Evolutionary conservation across 2,329 filamentous ascomycete species (phyloP).

Genomic region (Gnomoniopsis smithogilvyi): DNA sequence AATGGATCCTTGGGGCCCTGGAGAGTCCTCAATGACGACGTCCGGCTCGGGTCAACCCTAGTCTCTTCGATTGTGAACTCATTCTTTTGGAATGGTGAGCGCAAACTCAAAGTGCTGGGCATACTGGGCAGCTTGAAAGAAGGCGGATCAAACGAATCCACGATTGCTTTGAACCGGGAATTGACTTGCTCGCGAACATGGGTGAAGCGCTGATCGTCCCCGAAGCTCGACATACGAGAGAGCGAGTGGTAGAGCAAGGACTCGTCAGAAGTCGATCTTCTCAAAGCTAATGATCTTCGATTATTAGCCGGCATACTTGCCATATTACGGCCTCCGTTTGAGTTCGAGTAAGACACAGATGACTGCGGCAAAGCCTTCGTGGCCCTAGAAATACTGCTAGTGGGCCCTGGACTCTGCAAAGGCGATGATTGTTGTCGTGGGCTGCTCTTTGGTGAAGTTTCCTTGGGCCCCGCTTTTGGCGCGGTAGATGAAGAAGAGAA

Average conservation of each 20-base stretch:
- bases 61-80: slow-evolving; percentile 13
- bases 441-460: slow-evolving; percentile 21
- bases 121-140: slow-evolving; percentile 65
- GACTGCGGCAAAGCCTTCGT: slow-evolving; percentile 4
- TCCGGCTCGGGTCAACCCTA: slow-evolving; percentile 14
- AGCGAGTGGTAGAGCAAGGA: slow-evolving; percentile 73
- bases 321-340: slow-evolving; percentile 7
- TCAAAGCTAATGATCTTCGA: slow-evolving; percentile 37
- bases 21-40: slow-evolving; percentile 21
- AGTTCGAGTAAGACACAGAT: slow-evolving; percentile 8
- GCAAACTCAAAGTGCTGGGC: slow-evolving; percentile 15
- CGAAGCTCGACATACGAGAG: slow-evolving; percentile 77
- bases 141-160: slow-evolving; percentile 78
- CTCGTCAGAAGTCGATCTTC: slow-evolving; percentile 70
- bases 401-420: slow-evolving; percentile 19
- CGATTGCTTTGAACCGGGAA: slow-evolving; percentile 83
- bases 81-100: slow-evolving; percentile 27
- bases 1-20: slow-evolving; percentile 31
- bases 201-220: slow-evolving; percentile 78
- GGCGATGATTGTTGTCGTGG: slow-evolving; percentile 18
- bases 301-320: slow-evolving; percentile 13
- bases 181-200: slow-evolving; percentile 84
- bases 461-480: slow-evolving; percentile 25
- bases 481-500: slow-evolving; percentile 31
- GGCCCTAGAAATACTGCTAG: slow-evolving; percentile 8